Conservation (phyloP, 2,329 filamentous ascomycete genomes). For the Ophiostoma angusticollis region DNA sequence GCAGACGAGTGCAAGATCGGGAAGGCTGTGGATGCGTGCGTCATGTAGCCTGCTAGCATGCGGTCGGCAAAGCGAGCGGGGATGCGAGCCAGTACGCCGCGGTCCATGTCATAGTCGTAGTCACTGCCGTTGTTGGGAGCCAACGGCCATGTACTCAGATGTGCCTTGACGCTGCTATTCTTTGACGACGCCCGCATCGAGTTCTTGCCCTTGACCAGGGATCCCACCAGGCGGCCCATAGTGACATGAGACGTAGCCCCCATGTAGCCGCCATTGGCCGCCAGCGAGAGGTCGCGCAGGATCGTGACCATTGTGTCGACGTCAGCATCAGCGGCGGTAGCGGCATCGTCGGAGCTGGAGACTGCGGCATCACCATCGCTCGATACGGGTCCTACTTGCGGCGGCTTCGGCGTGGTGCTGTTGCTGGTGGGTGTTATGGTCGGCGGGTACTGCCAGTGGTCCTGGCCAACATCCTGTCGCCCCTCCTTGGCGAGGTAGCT, state of each 20-base stretch:
- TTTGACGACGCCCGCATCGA: slow-evolving; percentile 1
- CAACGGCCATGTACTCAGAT: too few species aligned
- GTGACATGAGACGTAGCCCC: slow-evolving; percentile 2
- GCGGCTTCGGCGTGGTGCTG: too few species aligned
- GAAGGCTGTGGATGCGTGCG: slow-evolving; percentile 17
- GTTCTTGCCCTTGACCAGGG: slow-evolving; percentile 5
- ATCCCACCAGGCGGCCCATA: slow-evolving; percentile 1
- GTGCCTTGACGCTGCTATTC: slow-evolving; percentile 2
- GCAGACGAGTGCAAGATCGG: slow-evolving; percentile 16
- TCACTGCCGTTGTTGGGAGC: not conserved
- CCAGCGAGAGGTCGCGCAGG: not conserved
- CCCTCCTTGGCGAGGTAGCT: not conserved
- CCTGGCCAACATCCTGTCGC: not conserved
- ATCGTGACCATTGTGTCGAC: not conserved
- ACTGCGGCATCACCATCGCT: not conserved
- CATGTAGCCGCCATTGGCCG: slow-evolving; percentile 2
- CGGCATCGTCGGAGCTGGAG: not conserved
- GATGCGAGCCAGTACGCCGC: too few species aligned
- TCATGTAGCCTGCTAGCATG: slow-evolving; percentile 16
- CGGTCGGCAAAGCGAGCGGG: too few species aligned
- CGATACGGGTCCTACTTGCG: too few species aligned
- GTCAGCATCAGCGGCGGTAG: too few species aligned
- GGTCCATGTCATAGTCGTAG: too few species aligned
- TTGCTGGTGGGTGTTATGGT: too few species aligned
- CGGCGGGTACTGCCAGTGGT: slow-evolving; percentile 1